These are phyloP conservation scores for Amanita jacksonii DNA, from an alignment of 768 basidiomycete species.

Conservation along the genomic window DNA sequence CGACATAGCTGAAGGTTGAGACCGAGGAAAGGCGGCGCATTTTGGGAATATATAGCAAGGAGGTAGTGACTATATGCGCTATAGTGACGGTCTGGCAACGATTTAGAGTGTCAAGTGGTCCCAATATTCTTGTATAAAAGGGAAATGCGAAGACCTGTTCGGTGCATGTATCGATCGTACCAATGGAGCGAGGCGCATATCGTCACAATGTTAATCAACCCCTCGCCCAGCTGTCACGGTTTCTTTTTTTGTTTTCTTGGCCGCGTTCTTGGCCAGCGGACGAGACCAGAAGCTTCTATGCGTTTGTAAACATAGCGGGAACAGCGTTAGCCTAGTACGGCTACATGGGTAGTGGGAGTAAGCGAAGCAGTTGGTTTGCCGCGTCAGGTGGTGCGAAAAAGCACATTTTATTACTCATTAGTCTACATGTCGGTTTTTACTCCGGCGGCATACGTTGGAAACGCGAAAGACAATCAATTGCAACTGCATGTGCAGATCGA, in stretches of 20 bases:
- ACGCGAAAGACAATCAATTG: no score
- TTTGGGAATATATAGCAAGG: conserved; percentile 2
- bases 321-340: no score
- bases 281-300: no score
- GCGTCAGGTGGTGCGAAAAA: no score
- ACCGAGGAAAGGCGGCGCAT: neutral
- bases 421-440: no score
- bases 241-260: neutral
- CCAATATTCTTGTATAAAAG: neutral
- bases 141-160: conserved; percentile 1
- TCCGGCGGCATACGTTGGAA: no score
- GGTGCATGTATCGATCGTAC: conserved; percentile 9
- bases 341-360: no score
- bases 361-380: no score
- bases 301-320: no score
- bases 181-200: conserved; percentile 2
- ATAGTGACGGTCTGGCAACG: neutral
- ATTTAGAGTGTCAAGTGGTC: conserved; percentile 1
- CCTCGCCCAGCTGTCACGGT: conserved; percentile 2
- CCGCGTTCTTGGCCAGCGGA: no score
- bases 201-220: neutral
- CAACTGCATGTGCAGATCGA: no score
- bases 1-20: neutral
- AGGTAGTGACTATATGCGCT: conserved; percentile 6
- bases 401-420: no score